Percentiles rank a stretch among this genome's conserved stretches.
phyloP scores from a whole-genome alignment of 768 basidiomycete genomes.

The Tremella fuciformis region DNA sequence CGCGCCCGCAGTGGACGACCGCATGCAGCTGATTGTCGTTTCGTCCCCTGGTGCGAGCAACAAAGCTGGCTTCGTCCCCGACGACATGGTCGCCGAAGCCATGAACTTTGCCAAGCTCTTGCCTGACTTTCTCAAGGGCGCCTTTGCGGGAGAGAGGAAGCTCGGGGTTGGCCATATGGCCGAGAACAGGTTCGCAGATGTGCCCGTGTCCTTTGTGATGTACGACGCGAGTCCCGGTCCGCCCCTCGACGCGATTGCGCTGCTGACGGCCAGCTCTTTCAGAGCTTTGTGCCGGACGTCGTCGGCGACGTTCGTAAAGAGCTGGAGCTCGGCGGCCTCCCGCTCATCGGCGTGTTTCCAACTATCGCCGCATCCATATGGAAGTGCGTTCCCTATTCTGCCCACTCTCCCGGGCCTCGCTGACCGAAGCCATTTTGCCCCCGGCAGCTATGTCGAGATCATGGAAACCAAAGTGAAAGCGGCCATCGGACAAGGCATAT shows the following conservation, averaged over 20 bases:
- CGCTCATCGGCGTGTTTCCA: constrained; percentile 20
- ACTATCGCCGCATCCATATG: constrained; percentile 16
- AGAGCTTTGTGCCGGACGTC: constrained; percentile 23
- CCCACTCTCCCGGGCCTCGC: not conserved
- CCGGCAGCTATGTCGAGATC: constrained; percentile 12
- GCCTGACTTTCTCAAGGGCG: constrained; percentile 10
- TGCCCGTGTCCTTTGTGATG: constrained; percentile 18
- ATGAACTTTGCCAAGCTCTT: constrained; percentile 21
- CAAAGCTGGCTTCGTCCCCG: constrained; percentile 3
- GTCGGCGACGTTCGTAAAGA: not conserved
- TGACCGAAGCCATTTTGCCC: constrained; percentile 20
- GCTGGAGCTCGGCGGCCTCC: not conserved
- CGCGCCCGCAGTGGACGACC: not conserved
- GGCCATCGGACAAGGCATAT: not conserved
- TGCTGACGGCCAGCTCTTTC: constrained; percentile 17
- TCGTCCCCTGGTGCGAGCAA: not conserved
- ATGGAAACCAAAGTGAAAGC: not conserved
- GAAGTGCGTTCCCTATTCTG: constrained; percentile 17
- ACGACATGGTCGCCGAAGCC: constrained; percentile 16
- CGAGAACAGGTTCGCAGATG: constrained; percentile 22
- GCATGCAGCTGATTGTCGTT: constrained; percentile 14
- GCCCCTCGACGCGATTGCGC: not conserved
- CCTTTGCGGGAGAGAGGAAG: constrained; percentile 8
- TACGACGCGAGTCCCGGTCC: constrained; percentile 25
- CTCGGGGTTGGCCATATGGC: not conserved